phyloP scores from a whole-genome alignment of 805 yeast species.

The Ogataea pignaliae region DNA sequence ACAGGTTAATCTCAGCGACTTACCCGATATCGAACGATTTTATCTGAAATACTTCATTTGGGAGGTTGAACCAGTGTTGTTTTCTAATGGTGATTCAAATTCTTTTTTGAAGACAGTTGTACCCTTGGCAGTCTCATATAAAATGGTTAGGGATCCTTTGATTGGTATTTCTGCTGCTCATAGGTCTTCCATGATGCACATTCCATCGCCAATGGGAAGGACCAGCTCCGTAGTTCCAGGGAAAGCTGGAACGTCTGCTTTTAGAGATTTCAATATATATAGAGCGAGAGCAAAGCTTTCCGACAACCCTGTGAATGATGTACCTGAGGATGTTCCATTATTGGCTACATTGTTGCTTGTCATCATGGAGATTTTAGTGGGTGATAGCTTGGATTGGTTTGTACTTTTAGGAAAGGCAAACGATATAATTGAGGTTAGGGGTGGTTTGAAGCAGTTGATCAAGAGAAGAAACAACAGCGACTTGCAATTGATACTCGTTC shows the following conservation, averaged over 20 bases:
- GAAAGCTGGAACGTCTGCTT: slow-evolving; percentile 7
- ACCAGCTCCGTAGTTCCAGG: not conserved
- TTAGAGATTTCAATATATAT: slow-evolving; percentile 12
- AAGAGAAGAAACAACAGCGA: slow-evolving; percentile 3
- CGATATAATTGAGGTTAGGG: slow-evolving; percentile 17
- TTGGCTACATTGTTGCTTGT: slow-evolving; percentile 20
- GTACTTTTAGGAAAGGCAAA: slow-evolving; percentile 23
- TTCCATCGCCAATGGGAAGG: not conserved
- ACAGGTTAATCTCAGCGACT: not conserved
- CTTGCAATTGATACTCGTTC: slow-evolving; percentile 22
- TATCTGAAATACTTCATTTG: slow-evolving; percentile 23
- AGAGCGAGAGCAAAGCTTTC: slow-evolving; percentile 14
- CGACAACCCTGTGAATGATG: not conserved
- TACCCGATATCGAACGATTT: slow-evolving; percentile 17
- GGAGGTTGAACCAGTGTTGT: slow-evolving; percentile 23
- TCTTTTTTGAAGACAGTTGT: slow-evolving; percentile 21
- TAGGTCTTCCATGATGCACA: slow-evolving; percentile 1
- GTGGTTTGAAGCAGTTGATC: slow-evolving; percentile 21
- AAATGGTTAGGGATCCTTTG: slow-evolving; percentile 21
- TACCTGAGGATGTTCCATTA: slow-evolving; percentile 11
- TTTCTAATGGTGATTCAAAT: slow-evolving; percentile 24
- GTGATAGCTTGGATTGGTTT: slow-evolving; percentile 27
- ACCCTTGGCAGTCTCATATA: slow-evolving; percentile 19
- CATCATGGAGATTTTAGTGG: slow-evolving; percentile 26
- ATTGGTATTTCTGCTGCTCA: slow-evolving; percentile 28